A percentile compares a stretch with the other conserved stretches of the same genome.
phyloP scores from a whole-genome alignment of 2,329 filamentous ascomycete genomes.

The Fusarium nematophilum region DNA sequence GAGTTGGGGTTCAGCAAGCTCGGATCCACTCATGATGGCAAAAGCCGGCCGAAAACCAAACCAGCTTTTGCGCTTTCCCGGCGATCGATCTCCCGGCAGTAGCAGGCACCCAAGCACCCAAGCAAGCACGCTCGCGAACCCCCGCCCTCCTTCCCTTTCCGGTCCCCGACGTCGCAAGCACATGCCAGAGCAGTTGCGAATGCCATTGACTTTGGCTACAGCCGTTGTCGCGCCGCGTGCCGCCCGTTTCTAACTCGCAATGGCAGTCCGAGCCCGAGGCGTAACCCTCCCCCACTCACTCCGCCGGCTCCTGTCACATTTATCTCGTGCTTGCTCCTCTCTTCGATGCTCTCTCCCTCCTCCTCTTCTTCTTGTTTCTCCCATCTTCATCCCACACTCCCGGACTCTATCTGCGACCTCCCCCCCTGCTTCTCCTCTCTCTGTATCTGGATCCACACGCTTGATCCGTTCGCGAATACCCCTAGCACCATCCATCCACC shows the following conservation, averaged over 20 bases:
- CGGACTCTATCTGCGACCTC: not conserved
- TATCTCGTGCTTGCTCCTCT: slow-evolving; percentile 35
- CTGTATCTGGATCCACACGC: slow-evolving; percentile 12
- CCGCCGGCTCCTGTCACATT: slow-evolving; percentile 29
- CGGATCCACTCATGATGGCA: slow-evolving; percentile 29
- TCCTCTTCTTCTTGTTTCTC: slow-evolving; percentile 19
- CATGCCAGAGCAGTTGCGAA: slow-evolving; percentile 29
- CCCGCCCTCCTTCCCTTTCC: slow-evolving; percentile 39
- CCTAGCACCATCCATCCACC: slow-evolving; percentile 2
- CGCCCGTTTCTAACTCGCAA: slow-evolving; percentile 33
- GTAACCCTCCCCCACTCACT: slow-evolving; percentile 36
- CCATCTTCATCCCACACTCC: slow-evolving; percentile 6
- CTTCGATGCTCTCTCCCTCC: slow-evolving; percentile 20
- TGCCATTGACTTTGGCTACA: slow-evolving; percentile 24
- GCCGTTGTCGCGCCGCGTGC: slow-evolving; percentile 22
- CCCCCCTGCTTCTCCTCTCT: slow-evolving; percentile 2
- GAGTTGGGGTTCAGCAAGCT: slow-evolving; percentile 37
- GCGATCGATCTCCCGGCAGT: slow-evolving; percentile 40
- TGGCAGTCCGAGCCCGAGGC: slow-evolving; percentile 30
- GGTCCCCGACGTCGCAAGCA: slow-evolving; percentile 38
- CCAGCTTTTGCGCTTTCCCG: slow-evolving; percentile 27
- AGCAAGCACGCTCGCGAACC: not conserved
- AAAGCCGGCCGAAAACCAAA: slow-evolving; percentile 36
- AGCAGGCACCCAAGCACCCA: slow-evolving; percentile 17
- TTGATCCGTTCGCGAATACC: slow-evolving; percentile 9